Evolutionary conservation across 2,329 filamentous ascomycete species (phyloP).

Genomic region (Pezicula radicicola): DNA sequence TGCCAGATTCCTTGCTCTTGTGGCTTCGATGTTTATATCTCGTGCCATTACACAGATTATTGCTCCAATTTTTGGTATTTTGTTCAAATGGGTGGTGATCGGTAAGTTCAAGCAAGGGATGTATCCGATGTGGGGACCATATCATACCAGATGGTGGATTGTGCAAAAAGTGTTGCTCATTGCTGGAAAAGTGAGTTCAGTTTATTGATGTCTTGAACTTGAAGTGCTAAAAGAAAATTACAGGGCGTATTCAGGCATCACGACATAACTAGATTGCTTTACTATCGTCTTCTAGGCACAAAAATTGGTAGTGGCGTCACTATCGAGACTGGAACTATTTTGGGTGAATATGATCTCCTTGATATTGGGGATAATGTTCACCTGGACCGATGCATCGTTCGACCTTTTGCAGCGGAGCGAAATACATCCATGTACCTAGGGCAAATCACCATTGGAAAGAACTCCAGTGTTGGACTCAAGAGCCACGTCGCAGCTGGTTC

Average conservation of each 20-base stretch:
- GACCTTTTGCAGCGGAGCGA: slow-evolving; percentile 52
- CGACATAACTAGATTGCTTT: slow-evolving; percentile 38
- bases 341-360: slow-evolving; percentile 57
- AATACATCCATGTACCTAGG: slow-evolving; percentile 57
- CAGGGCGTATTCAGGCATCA: slow-evolving; percentile 40
- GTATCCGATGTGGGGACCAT: slow-evolving; percentile 57
- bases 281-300: slow-evolving; percentile 49
- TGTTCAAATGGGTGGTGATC: slow-evolving; percentile 52
- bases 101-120: slow-evolving; percentile 49
- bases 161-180: slow-evolving; percentile 50
- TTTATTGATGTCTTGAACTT: not conserved
- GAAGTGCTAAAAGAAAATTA: not conserved
- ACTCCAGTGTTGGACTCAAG: slow-evolving; percentile 43
- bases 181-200: slow-evolving; percentile 34
- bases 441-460: slow-evolving; percentile 44
- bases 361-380: slow-evolving; percentile 47
- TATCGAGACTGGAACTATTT: slow-evolving; percentile 36
- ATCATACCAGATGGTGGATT: slow-evolving; percentile 58
- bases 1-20: slow-evolving; percentile 47
- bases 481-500: slow-evolving; percentile 50
- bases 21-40: slow-evolving; percentile 40
- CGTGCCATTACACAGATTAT: slow-evolving; percentile 35
- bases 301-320: slow-evolving; percentile 49
- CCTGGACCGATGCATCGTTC: slow-evolving; percentile 44
- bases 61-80: slow-evolving; percentile 44